phyloP scores from a whole-genome alignment of 345 rosid genomes.

The Eucalyptus regnans region DNA sequence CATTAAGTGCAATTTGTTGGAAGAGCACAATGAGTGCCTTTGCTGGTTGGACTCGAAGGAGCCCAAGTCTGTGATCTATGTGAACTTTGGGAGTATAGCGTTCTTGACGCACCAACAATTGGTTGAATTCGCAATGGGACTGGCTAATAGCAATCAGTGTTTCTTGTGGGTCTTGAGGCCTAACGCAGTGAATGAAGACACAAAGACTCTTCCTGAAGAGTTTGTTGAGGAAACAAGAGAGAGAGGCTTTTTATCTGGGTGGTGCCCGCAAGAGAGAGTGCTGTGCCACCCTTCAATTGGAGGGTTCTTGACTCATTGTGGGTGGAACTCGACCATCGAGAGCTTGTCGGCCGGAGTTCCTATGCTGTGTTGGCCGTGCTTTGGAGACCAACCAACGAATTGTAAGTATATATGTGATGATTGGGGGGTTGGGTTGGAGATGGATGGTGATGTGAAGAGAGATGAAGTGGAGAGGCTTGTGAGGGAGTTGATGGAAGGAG shows the following conservation, averaged over 20 bases:
- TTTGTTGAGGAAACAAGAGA: no score
- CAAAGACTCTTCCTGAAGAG: background rate
- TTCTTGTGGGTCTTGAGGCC: background rate
- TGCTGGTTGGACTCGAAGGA: background rate
- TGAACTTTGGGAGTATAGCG: background rate
- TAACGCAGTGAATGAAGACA: background rate
- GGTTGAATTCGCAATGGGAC: background rate
- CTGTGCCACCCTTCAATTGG: no score
- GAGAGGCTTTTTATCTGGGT: no score
- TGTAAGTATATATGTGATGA: no score
- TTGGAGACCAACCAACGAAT: no score
- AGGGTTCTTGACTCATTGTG: no score
- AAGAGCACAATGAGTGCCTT: background rate
- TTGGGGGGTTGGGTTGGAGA: conserved; percentile 3
- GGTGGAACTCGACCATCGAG: no score
- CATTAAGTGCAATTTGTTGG: background rate
- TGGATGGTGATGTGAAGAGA: conserved; percentile 5
- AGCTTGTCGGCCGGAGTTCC: no score
- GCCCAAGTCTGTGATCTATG: background rate
- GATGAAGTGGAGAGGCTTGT: conserved; percentile 15
- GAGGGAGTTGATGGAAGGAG: conserved; percentile 20
- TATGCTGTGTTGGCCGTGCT: no score
- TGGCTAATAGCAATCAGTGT: background rate
- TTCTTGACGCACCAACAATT: background rate
- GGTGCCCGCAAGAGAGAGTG: no score